phyloP scores from a whole-genome alignment of 345 rosid species.

The Gynandropsis gynandra region DNA sequence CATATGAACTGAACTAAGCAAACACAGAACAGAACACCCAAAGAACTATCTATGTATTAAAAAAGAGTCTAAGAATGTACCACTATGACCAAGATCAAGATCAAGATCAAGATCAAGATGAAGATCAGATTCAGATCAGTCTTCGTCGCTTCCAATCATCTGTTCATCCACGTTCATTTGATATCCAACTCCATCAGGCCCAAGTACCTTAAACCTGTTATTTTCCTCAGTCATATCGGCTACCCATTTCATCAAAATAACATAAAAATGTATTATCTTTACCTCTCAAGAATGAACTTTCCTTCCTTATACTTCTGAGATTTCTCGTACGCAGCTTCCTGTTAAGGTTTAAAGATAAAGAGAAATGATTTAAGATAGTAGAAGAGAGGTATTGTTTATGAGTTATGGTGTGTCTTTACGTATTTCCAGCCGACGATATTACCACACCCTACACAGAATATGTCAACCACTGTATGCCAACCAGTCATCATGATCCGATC shows the following conservation, averaged over 20 bases:
- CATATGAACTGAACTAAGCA: neutral
- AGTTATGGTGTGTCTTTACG: slow-evolving; percentile 30
- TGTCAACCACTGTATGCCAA: slow-evolving; percentile 72
- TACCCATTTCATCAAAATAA: neutral
- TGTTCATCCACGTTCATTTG: slow-evolving; percentile 34
- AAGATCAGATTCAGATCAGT: slow-evolving; percentile 28
- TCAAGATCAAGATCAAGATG: slow-evolving; percentile 1
- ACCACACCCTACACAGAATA: slow-evolving; percentile 72
- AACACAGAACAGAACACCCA: no score
- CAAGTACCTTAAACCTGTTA: slow-evolving; percentile 62
- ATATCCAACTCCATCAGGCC: slow-evolving; percentile 49
- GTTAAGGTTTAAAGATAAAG: slow-evolving; percentile 6
- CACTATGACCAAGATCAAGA: neutral
- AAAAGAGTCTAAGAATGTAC: slow-evolving; percentile 23
- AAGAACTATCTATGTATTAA: neutral
- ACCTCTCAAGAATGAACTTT: slow-evolving; percentile 72
- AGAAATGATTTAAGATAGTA: slow-evolving; percentile 10
- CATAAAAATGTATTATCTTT: no score
- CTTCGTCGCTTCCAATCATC: slow-evolving; percentile 44
- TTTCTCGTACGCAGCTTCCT: slow-evolving; percentile 57
- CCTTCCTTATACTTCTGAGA: slow-evolving; percentile 75
- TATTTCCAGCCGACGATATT: slow-evolving; percentile 85
- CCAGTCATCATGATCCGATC: slow-evolving; percentile 74
- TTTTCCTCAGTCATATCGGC: no score
- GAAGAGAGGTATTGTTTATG: slow-evolving; percentile 10